Evolutionary conservation across 306 rosid genomes (phyloP).

Genomic region (Prunus campanulata): DNA sequence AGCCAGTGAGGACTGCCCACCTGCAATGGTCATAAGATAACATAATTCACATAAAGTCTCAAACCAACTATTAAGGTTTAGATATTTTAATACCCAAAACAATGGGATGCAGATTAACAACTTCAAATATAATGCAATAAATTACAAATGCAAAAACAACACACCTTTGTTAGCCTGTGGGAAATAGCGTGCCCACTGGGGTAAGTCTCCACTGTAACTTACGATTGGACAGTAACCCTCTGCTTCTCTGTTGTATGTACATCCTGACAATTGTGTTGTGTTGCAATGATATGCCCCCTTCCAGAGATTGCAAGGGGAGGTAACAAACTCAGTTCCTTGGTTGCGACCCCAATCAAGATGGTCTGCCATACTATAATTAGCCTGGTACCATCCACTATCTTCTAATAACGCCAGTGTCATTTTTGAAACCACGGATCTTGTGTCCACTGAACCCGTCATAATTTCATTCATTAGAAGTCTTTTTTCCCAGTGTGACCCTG

Average conservation of each 20-base stretch:
- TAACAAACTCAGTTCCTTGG: constrained; percentile 90
- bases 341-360: constrained; percentile 96
- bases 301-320: constrained; percentile 88
- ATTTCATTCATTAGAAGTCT: constrained; percentile 98
- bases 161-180: constrained; percentile 90
- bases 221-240: constrained; percentile 98
- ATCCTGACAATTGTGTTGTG: constrained; percentile 86
- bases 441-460: constrained; percentile 99
- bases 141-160: constrained; percentile 8
- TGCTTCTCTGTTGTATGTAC: constrained; percentile 98
- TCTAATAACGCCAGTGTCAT: constrained; percentile 94
- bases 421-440: constrained; percentile 96
- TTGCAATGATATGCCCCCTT: constrained; percentile 98
- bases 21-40: constrained; percentile 41
- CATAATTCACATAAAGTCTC: constrained; percentile 17
- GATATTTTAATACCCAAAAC: background rate
- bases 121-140: constrained; percentile 13
- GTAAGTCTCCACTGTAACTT: constrained; percentile 85
- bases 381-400: constrained; percentile 98
- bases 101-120: background rate
- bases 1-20: constrained; percentile 98
- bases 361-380: constrained; percentile 98
- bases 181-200: constrained; percentile 93
- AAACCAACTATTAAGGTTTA: background rate
- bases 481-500: constrained; percentile 99